phyloP scores from a whole-genome alignment of 2,329 filamentous ascomycete species.

The Diaporthe citriasiana region DNA sequence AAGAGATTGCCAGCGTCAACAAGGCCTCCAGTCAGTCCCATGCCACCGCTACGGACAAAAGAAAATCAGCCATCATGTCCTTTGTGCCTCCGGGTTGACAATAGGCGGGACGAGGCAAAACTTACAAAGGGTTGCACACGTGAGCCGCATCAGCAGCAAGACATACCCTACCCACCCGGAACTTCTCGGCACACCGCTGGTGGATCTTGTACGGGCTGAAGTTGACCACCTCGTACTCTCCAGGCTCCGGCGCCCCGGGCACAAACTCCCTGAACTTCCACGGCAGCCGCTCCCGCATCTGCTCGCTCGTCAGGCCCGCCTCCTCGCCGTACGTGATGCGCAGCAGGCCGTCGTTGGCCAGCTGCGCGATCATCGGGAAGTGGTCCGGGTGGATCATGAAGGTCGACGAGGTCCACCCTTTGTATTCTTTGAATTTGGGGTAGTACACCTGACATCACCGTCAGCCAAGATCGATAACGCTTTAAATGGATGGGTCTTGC shows the following conservation, averaged over 20 bases:
- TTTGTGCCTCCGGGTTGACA: background rate
- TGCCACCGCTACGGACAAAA: slow-evolving; percentile 47
- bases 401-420: slow-evolving; percentile 58
- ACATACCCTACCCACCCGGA: slow-evolving; percentile 62
- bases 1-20: slow-evolving; percentile 62
- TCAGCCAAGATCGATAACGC: background rate
- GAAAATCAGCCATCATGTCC: background rate
- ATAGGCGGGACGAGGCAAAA: background rate
- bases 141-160: slow-evolving; percentile 67
- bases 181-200: slow-evolving; percentile 62
- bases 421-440: slow-evolving; percentile 60
- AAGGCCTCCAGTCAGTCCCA: slow-evolving; percentile 63
- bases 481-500: background rate
- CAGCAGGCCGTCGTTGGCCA: slow-evolving; percentile 64
- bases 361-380: slow-evolving; percentile 64
- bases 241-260: slow-evolving; percentile 63
- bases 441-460: slow-evolving; percentile 51
- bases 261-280: slow-evolving; percentile 62
- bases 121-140: slow-evolving; percentile 65
- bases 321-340: slow-evolving; percentile 67
- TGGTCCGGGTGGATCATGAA: slow-evolving; percentile 67
- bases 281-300: slow-evolving; percentile 60
- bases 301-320: slow-evolving; percentile 56
- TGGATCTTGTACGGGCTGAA: slow-evolving; percentile 65
- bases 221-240: slow-evolving; percentile 62